phyloP scores from a whole-genome alignment of 1,284 basidiomycete species.

The Rhodotorula sp. region DNA sequence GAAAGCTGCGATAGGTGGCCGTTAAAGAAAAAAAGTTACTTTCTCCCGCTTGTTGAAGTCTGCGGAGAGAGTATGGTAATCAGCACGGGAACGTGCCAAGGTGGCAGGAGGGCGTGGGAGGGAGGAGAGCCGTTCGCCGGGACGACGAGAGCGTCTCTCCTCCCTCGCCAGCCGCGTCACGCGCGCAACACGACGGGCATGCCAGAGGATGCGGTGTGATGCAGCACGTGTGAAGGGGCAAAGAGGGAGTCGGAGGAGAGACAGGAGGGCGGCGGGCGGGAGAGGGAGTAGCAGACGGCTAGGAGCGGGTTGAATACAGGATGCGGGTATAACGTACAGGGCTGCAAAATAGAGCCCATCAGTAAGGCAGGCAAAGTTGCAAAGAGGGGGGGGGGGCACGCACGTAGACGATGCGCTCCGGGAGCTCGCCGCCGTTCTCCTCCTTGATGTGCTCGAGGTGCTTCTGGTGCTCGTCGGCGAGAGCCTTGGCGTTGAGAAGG shows the following conservation, averaged over 20 bases:
- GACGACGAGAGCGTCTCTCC: neutral
- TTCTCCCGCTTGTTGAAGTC: constrained; percentile 71
- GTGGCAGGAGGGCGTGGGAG: neutral
- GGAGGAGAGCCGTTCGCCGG: too few species aligned
- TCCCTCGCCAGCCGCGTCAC: too few species aligned
- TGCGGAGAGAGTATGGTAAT: neutral
- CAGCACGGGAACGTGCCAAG: too few species aligned
- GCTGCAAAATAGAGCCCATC: neutral
- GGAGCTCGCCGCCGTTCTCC: constrained; percentile 73
- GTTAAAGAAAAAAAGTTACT: constrained; percentile 21
- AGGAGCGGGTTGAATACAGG: too few species aligned
- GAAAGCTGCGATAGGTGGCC: too few species aligned
- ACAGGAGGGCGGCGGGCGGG: too few species aligned
- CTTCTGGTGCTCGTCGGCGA: constrained; percentile 63
- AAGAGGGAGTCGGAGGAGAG: neutral
- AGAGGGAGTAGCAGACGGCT: too few species aligned
- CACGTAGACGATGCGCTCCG: constrained; percentile 65
- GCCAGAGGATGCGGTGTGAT: too few species aligned
- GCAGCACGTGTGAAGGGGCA: too few species aligned
- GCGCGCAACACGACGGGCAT: too few species aligned
- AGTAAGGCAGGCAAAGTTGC: neutral
- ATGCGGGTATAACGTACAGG: constrained; percentile 2
- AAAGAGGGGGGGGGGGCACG: neutral
- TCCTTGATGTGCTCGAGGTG: constrained; percentile 70
- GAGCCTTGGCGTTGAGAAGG: constrained; percentile 32